Percentiles rank a stretch among this genome's conserved stretches.
Conservation (phyloP, 768 basidiomycete species). For the Coprinopsis cinerea region DNA sequence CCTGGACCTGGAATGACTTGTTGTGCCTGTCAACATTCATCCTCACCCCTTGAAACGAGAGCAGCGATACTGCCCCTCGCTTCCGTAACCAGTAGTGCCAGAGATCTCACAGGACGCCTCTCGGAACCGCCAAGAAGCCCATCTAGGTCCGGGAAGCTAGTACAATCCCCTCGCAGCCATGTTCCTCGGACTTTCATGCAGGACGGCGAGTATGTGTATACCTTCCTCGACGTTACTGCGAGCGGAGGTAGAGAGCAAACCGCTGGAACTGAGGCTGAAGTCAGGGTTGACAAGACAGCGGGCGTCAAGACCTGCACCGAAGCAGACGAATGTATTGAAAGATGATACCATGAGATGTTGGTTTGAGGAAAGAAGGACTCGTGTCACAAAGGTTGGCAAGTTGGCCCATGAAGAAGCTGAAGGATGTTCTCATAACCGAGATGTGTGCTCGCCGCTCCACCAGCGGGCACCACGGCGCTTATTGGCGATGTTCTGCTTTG, state of each 20-base stretch:
- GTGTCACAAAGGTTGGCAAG: too few species aligned
- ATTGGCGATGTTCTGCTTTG: not conserved
- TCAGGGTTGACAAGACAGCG: not conserved
- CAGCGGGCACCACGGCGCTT: not conserved
- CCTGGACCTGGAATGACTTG: too few species aligned
- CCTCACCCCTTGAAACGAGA: not conserved
- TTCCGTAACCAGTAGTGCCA: not conserved
- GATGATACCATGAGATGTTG: too few species aligned
- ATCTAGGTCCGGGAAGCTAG: conserved; percentile 11
- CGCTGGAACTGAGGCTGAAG: too few species aligned
- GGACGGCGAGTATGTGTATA: not conserved
- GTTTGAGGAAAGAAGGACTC: too few species aligned
- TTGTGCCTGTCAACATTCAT: not conserved
- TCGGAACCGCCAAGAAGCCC: not conserved
- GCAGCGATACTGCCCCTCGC: too few species aligned
- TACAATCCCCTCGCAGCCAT: conserved; percentile 13
- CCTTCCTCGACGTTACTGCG: not conserved
- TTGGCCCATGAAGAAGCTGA: not conserved
- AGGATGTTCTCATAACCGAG: not conserved
- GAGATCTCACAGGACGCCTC: not conserved
- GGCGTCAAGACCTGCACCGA: not conserved
- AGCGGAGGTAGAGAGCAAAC: too few species aligned
- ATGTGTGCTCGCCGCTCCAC: not conserved
- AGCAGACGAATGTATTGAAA: too few species aligned
- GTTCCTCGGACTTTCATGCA: not conserved